These are phyloP conservation scores for Xylaria acuta DNA, from an alignment of 495 filamentous ascomycete genomes.

Conservation along the genomic window DNA sequence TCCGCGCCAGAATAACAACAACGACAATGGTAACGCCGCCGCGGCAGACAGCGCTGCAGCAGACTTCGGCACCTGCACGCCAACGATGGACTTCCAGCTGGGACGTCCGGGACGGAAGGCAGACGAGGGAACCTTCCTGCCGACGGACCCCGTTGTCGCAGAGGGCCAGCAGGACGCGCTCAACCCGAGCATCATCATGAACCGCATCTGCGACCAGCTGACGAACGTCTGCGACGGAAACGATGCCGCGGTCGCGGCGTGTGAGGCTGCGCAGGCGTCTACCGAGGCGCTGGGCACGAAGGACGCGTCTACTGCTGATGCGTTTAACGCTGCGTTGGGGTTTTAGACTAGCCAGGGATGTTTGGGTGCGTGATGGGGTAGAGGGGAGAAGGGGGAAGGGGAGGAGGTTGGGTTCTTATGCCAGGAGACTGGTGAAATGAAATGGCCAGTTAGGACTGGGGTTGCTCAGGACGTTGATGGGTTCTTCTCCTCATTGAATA, in stretches of 20 bases:
- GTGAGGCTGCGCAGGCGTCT: constrained; percentile 48
- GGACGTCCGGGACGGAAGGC: constrained; percentile 51
- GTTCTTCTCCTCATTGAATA: too few species aligned
- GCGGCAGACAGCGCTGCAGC: background rate
- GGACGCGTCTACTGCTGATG: constrained; percentile 45
- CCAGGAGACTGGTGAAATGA: background rate
- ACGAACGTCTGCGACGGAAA: constrained; percentile 60
- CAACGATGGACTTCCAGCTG: constrained; percentile 59
- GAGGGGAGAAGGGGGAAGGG: background rate
- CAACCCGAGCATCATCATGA: constrained; percentile 66
- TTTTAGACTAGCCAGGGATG: constrained; percentile 27
- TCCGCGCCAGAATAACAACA: constrained; percentile 10
- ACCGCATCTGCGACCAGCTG: constrained; percentile 64
- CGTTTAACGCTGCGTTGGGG: constrained; percentile 46
- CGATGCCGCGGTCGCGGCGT: constrained; percentile 56
- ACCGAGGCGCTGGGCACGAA: constrained; percentile 44
- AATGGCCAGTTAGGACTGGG: background rate
- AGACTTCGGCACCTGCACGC: constrained; percentile 59
- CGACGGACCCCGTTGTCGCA: constrained; percentile 53
- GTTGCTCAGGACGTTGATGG: too few species aligned
- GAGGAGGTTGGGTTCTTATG: background rate
- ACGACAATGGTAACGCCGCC: background rate
- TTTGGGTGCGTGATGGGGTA: background rate
- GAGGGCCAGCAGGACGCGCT: constrained; percentile 57
- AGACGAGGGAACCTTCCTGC: constrained; percentile 59